These are phyloP conservation scores for Umbellularia californica DNA, from an alignment of 164 flowering plant species.

Conservation along the genomic window DNA sequence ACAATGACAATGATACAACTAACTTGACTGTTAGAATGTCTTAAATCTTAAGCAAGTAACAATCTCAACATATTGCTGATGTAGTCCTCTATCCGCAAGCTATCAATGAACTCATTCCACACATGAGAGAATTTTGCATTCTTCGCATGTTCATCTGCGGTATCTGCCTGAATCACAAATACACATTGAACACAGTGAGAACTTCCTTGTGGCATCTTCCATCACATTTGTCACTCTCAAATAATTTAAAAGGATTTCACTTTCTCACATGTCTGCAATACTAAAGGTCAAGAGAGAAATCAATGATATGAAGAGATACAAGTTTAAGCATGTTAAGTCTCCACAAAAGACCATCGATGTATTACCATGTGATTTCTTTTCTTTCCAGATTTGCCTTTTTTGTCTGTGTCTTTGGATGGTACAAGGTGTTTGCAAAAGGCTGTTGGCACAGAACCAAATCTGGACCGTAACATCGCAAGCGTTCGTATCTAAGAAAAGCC, in stretches of 20 bases:
- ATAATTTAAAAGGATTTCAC: not conserved
- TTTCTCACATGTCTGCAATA: not conserved
- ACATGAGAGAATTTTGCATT: conserved; percentile 82
- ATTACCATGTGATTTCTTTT: conserved; percentile 35
- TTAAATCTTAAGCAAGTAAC: conserved; percentile 8
- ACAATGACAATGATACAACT: conserved; percentile 5
- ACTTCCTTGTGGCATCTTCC: not conserved
- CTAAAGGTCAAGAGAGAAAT: not conserved
- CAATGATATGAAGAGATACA: not conserved
- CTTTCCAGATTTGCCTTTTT: too few relatives aligned
- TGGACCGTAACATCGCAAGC: conserved; percentile 92
- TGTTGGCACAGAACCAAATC: conserved; percentile 78
- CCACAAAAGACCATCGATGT: not conserved
- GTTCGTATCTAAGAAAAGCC: conserved; percentile 65
- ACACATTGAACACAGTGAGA: not conserved
- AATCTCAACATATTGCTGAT: conserved; percentile 60
- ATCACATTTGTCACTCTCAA: not conserved
- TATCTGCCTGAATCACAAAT: not conserved
- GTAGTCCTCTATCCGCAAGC: conserved; percentile 78
- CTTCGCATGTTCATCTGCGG: conserved; percentile 20
- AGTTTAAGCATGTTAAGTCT: not conserved
- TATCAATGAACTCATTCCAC: conserved; percentile 85
- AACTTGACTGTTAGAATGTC: not conserved
- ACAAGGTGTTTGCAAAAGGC: conserved; percentile 66
- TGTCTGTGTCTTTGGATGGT: conserved; percentile 37